Percentiles rank a stretch among this genome's conserved stretches.
These are phyloP conservation scores for Clarireedia homoeocarpa DNA, from an alignment of 2,329 filamentous ascomycete genomes.

Conservation along the genomic window DNA sequence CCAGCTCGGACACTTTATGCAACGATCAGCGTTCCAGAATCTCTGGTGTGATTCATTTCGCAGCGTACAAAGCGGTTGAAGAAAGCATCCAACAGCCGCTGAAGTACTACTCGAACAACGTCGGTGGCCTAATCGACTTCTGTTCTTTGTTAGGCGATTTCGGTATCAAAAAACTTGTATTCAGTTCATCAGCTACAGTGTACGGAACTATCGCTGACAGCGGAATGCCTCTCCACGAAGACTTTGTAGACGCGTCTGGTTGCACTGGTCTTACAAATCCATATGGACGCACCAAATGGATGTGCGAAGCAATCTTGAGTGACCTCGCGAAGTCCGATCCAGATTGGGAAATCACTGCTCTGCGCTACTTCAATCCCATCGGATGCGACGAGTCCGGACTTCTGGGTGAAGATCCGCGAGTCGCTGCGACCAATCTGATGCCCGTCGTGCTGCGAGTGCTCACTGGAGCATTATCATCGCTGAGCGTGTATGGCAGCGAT, in stretches of 20 bases:
- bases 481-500: conserved; percentile 57
- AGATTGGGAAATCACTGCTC: conserved; percentile 53
- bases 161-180: conserved; percentile 58
- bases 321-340: conserved; percentile 53
- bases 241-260: conserved; percentile 41
- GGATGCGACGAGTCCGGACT: conserved; percentile 57
- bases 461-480: conserved; percentile 42
- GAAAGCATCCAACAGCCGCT: conserved; percentile 54
- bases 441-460: conserved; percentile 56
- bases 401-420: conserved; percentile 55
- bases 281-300: conserved; percentile 60
- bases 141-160: conserved; percentile 48
- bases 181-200: conserved; percentile 60
- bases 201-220: conserved; percentile 49
- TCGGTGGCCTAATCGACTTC: conserved; percentile 54
- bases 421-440: conserved; percentile 55
- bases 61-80: conserved; percentile 47
- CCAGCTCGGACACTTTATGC: conserved; percentile 4
- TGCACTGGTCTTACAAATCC: conserved; percentile 53
- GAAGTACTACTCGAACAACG: conserved; percentile 61
- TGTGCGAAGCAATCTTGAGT: conserved; percentile 57
- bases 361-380: conserved; percentile 62
- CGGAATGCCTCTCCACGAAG: conserved; percentile 45
- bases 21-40: conserved; percentile 33
- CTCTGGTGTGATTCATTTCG: conserved; percentile 60